phyloP scores from a whole-genome alignment of 2,329 filamentous ascomycete species.

The Beauveria scarabaeidicola region DNA sequence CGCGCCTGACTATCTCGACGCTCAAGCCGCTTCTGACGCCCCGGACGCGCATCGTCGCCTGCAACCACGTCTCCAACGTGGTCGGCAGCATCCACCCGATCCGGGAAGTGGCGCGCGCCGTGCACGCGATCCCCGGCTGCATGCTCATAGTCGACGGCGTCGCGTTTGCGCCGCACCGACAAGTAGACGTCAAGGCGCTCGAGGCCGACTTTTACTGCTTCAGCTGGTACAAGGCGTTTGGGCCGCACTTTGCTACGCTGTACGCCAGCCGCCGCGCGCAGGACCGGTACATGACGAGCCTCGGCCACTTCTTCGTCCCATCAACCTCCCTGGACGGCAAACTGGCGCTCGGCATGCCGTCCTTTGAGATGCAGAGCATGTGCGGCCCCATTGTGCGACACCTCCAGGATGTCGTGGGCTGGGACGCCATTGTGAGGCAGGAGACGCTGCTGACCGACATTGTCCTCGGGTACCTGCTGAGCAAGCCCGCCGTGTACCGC shows the following conservation, averaged over 20 bases:
- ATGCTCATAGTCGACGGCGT: constrained; percentile 53
- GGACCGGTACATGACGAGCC: constrained; percentile 35
- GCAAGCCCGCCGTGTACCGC: neutral
- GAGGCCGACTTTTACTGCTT: constrained; percentile 65
- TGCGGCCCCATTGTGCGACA: constrained; percentile 48
- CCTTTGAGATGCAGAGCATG: constrained; percentile 39
- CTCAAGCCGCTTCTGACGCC: constrained; percentile 39
- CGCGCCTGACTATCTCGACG: neutral
- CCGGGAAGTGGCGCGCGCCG: constrained; percentile 33
- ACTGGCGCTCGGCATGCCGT: constrained; percentile 47
- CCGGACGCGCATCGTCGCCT: constrained; percentile 58
- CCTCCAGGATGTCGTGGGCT: constrained; percentile 24
- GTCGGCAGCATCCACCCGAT: constrained; percentile 48
- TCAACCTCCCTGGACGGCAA: constrained; percentile 54
- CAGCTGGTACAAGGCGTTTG: constrained; percentile 71
- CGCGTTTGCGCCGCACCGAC: constrained; percentile 62
- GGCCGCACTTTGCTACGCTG: constrained; percentile 60
- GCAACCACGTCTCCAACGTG: constrained; percentile 63
- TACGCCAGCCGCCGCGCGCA: constrained; percentile 42
- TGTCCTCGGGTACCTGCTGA: neutral
- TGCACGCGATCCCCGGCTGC: constrained; percentile 35
- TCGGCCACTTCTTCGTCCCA: constrained; percentile 57
- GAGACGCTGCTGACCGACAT: neutral
- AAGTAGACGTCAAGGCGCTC: constrained; percentile 54
- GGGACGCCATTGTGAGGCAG: constrained; percentile 1